Conservation (phyloP, 345 rosid species). For the Barbarea vulgaris region DNA sequence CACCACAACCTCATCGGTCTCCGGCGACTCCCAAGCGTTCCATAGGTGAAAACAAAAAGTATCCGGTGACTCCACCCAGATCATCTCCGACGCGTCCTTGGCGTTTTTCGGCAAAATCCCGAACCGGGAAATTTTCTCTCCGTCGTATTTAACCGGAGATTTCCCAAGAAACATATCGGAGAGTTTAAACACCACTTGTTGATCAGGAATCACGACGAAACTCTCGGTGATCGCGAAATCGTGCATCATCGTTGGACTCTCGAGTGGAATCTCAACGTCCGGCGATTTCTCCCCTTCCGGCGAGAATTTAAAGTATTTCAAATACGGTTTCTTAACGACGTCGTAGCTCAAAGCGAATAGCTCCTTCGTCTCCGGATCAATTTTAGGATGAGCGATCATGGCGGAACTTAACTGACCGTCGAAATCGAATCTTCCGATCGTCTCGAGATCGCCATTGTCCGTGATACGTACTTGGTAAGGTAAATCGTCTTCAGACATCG, state of each 20-base stretch:
- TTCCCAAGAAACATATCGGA: slow-evolving; percentile 83
- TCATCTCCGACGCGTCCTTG: slow-evolving; percentile 49
- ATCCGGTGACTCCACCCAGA: slow-evolving; percentile 81
- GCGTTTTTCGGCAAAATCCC: slow-evolving; percentile 75
- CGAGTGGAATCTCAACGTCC: slow-evolving; percentile 73
- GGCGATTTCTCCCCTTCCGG: slow-evolving; percentile 70
- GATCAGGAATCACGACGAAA: slow-evolving; percentile 87
- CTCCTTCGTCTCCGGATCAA: slow-evolving; percentile 72
- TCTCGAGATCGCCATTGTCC: slow-evolving; percentile 67
- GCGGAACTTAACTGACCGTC: slow-evolving; percentile 59
- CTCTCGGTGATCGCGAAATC: slow-evolving; percentile 89
- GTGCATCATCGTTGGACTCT: slow-evolving; percentile 90
- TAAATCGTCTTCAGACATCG: slow-evolving; percentile 90
- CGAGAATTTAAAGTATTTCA: slow-evolving; percentile 71
- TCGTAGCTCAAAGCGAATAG: slow-evolving; percentile 84
- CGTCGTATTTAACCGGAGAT: slow-evolving; percentile 87
- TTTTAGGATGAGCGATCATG: slow-evolving; percentile 95
- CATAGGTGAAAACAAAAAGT: slow-evolving; percentile 92
- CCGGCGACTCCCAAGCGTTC: slow-evolving; percentile 97
- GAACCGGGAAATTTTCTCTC: slow-evolving; percentile 68
- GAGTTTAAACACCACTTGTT: slow-evolving; percentile 89
- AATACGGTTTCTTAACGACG: slow-evolving; percentile 75
- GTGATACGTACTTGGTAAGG: slow-evolving; percentile 82
- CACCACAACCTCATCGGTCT: slow-evolving; percentile 78
- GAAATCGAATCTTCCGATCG: slow-evolving; percentile 71